These are phyloP conservation scores for Strombidium stylifer DNA, from an alignment of 73 alveolate species.

Conservation along the genomic window DNA sequence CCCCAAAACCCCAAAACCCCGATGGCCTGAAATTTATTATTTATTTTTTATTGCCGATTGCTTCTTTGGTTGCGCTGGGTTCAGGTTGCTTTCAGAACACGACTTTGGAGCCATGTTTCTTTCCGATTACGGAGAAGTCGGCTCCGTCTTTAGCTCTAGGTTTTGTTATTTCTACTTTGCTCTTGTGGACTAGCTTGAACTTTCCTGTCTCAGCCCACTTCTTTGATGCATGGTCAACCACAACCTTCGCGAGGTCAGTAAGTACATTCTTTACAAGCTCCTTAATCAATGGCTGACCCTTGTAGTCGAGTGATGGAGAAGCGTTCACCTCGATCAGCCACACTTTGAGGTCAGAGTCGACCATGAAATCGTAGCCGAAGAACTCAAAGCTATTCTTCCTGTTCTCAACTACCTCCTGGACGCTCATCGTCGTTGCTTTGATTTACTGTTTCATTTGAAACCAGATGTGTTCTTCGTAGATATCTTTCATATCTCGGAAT, in stretches of 20 bases:
- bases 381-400: constrained; percentile 68
- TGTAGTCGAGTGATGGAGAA: constrained; percentile 76
- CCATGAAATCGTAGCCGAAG: constrained; percentile 81
- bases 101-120: too few relatives aligned
- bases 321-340: constrained; percentile 86
- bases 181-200: constrained; percentile 74
- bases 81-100: too few relatives aligned
- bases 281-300: constrained; percentile 46
- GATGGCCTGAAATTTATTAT: too few relatives aligned
- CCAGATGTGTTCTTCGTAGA: constrained; percentile 31
- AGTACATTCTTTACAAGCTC: constrained; percentile 23
- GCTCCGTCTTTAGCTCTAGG: too few relatives aligned
- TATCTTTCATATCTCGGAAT: constrained; percentile 26
- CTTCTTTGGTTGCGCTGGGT: too few relatives aligned
- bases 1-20: too few relatives aligned
- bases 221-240: constrained; percentile 53
- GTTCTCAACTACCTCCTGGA: constrained; percentile 47
- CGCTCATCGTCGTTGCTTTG: constrained; percentile 37
- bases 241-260: constrained; percentile 39
- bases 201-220: constrained; percentile 82
- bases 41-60: too few relatives aligned
- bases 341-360: constrained; percentile 72
- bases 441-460: constrained; percentile 28
- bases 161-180: constrained; percentile 37
- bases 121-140: too few relatives aligned